phyloP scores from a whole-genome alignment of 441 rosid species.

The Euphorbia corollata region DNA sequence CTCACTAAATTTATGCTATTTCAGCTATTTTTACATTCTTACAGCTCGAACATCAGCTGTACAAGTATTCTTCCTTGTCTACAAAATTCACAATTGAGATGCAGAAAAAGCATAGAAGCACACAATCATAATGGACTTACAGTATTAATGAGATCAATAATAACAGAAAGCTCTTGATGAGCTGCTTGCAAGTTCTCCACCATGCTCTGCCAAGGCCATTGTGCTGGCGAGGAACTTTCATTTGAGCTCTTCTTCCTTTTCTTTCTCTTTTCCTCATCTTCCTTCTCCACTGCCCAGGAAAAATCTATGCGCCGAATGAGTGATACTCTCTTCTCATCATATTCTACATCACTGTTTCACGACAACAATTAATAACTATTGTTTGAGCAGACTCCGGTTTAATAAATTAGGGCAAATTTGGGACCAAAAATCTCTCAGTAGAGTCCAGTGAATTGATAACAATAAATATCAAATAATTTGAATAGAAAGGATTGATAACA shows the following conservation, averaged over 20 bases:
- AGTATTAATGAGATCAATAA: conserved; percentile 77
- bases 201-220: conserved; percentile 86
- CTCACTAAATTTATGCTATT: no score
- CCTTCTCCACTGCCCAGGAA: conserved; percentile 84
- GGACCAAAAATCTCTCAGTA: no score
- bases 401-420: no score
- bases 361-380: conserved; percentile 1
- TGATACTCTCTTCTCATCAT: conserved; percentile 84
- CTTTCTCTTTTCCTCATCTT: conserved; percentile 46
- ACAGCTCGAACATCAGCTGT: background rate
- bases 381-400: background rate
- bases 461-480: no score
- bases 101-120: background rate
- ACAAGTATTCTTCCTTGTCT: background rate
- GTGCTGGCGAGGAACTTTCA: conserved; percentile 42
- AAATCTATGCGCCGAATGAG: conserved; percentile 74
- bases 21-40: background rate
- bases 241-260: conserved; percentile 57
- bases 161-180: conserved; percentile 83
- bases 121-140: conserved; percentile 37
- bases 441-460: no score
- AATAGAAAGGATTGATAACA: background rate
- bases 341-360: conserved; percentile 48
- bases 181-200: conserved; percentile 86
- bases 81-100: background rate